Base-by-base conservation (phyloP, 139 green algal genomes). In the Coccomyxa sp. region DNA sequence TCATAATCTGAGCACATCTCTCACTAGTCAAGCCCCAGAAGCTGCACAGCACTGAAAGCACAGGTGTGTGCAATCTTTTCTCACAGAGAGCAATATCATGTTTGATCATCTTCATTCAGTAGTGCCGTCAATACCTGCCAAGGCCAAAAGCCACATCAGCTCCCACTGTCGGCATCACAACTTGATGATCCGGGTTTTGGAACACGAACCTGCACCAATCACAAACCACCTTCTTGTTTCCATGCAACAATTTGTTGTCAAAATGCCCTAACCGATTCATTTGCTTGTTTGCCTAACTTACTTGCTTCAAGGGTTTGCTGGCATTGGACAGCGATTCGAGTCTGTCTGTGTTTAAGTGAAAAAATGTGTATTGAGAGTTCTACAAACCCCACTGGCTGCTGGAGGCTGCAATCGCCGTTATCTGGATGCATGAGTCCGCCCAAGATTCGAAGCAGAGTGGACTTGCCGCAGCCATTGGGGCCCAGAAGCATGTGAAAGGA, bases 141-240 rank as follows among this genome's bases (percentile, higher is more conserved):
- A 99, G 89, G 1, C 96, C 95, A 87, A 99, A 98, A 0, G 97
- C 97, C 18, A 99, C 97, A 80, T 99, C 97, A 45, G 95, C 92
- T 11, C 90, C 93, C 11, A 98, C 96, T 13, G 95, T 98, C 13
- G 96, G 96, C 91, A 98, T 93, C 23, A 98, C 92, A 59, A 96
- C 88, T 59, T 88, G 81, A 86, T 99, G 95, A 84, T 99, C 97
- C 4, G 97, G 97, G 87, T 99, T 99, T 79, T 99, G 97, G 83
- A 99, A 98, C 38, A 99, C 38, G 38, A 51, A 51, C 38, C 38
- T 51, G 38, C 38, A 51, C 38, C 38, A 51, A 51, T 51, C 3
- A 51, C 38, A 51, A 51, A 51, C 7, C 38, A 51, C 38, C 38
- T 7, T 51, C 7, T 11, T 7, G 7, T 11, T 51, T 51, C 7